Evolutionary conservation across 257 asterid genomes (phyloP).

Genomic region (Cruciata laevipes): DNA sequence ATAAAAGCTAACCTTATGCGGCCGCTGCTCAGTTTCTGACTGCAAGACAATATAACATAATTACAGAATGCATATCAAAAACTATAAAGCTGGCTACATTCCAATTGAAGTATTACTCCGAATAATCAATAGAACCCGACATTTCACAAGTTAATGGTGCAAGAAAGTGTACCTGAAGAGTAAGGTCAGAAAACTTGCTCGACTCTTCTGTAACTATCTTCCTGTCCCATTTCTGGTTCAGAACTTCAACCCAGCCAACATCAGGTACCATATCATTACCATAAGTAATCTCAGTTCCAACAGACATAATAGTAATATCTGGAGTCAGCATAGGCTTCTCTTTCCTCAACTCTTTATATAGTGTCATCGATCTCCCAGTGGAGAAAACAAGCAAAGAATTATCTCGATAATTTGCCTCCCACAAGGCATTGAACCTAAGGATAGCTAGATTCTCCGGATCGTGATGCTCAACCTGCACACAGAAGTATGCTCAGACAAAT

Average conservation of each 20-base stretch:
- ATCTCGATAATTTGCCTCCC: constrained; percentile 86
- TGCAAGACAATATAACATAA: constrained; percentile 33
- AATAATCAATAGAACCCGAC: neutral
- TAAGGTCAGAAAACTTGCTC: constrained; percentile 63
- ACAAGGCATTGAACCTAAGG: constrained; percentile 90
- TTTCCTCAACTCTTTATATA: constrained; percentile 85
- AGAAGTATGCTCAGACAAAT: constrained; percentile 16
- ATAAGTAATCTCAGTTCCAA: constrained; percentile 95
- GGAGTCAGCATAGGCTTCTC: constrained; percentile 99
- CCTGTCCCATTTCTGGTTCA: constrained; percentile 92
- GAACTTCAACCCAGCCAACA: constrained; percentile 76
- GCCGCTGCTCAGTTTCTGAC: constrained; percentile 96
- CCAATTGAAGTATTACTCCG: neutral
- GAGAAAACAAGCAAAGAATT: constrained; percentile 91
- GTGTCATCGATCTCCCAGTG: constrained; percentile 92
- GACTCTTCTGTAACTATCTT: constrained; percentile 75
- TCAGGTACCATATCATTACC: constrained; percentile 95
- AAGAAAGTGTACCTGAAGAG: constrained; percentile 59
- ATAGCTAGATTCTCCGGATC: constrained; percentile 70
- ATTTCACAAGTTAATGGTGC: neutral
- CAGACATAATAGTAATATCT: constrained; percentile 89
- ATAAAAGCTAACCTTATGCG: constrained; percentile 89
- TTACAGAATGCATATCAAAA: constrained; percentile 15
- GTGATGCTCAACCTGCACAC: constrained; percentile 85
- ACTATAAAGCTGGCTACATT: neutral